Conservation (phyloP, 805 yeast genomes). For the Ogataea ganodermae region DNA sequence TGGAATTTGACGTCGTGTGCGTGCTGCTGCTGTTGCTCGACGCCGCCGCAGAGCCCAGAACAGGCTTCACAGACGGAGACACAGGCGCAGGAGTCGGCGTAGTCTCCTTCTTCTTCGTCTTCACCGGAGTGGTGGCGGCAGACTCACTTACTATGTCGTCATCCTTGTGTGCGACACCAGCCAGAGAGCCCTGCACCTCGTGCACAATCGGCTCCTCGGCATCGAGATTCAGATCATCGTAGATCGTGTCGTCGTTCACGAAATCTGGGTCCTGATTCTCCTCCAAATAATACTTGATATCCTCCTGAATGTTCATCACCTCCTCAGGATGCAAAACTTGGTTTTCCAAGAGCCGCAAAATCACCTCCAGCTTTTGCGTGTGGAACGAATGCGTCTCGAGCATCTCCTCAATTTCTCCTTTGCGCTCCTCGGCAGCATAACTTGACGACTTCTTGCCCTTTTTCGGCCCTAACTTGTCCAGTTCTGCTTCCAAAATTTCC, state of each 20-base stretch:
- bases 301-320: conserved; percentile 79
- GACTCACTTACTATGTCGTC: conserved; percentile 21
- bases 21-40: conserved; percentile 4
- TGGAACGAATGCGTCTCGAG: conserved; percentile 81
- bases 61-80: conserved; percentile 7
- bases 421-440: conserved; percentile 48
- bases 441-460: conserved; percentile 48
- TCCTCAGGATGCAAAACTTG: conserved; percentile 76
- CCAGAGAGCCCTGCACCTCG: conserved; percentile 31
- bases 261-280: conserved; percentile 93
- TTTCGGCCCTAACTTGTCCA: conserved; percentile 52
- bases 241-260: conserved; percentile 90
- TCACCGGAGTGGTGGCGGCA: conserved; percentile 13
- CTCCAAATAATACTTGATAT: conserved; percentile 89
- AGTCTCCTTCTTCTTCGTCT: conserved; percentile 15
- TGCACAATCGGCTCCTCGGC: conserved; percentile 40
- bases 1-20: conserved; percentile 11
- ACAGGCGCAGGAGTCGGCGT: conserved; percentile 19
- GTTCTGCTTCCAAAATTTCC: conserved; percentile 74
- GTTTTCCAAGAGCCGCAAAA: conserved; percentile 74
- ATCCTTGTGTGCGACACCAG: conserved; percentile 14
- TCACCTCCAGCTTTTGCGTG: conserved; percentile 71
- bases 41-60: neutral
- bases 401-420: conserved; percentile 60
- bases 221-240: conserved; percentile 79